phyloP scores from a whole-genome alignment of 768 basidiomycete genomes.

The Heimioporus sp. region DNA sequence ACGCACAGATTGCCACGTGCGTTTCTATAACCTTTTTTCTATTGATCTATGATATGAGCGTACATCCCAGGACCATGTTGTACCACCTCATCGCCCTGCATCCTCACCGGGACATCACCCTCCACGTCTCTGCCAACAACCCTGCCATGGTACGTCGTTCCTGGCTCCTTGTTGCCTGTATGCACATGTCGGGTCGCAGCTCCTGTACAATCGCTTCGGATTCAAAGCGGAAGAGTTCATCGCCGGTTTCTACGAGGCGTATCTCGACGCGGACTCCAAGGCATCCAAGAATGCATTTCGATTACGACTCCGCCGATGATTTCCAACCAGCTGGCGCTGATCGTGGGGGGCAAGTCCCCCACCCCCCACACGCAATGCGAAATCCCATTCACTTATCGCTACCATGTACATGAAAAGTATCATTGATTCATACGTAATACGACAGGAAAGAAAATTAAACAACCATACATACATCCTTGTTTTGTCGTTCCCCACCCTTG shows the following conservation, averaged over 20 bases:
- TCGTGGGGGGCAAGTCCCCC: no score
- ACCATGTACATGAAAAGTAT: no score
- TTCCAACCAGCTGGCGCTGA: neutral
- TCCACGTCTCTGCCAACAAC: conserved; percentile 81
- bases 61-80: conserved; percentile 59
- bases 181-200: conserved; percentile 32
- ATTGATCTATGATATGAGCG: neutral
- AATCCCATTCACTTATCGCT: no score
- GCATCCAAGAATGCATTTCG: conserved; percentile 81
- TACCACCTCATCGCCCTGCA: conserved; percentile 72
- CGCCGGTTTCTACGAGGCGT: conserved; percentile 77
- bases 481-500: no score
- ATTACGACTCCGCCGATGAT: conserved; percentile 63
- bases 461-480: no score
- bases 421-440: no score
- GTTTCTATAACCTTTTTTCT: conserved; percentile 11
- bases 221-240: conserved; percentile 88
- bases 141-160: conserved; percentile 62
- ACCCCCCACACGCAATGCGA: neutral
- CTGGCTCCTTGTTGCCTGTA: neutral
- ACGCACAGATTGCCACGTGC: conserved; percentile 74
- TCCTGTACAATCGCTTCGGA: conserved; percentile 82
- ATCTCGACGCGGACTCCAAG: conserved; percentile 66
- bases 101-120: conserved; percentile 72
- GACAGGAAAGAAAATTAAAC: no score